These are phyloP conservation scores for Exophiala dermatitidis DNA, from an alignment of 2,329 filamentous ascomycete genomes.

Conservation along the genomic window DNA sequence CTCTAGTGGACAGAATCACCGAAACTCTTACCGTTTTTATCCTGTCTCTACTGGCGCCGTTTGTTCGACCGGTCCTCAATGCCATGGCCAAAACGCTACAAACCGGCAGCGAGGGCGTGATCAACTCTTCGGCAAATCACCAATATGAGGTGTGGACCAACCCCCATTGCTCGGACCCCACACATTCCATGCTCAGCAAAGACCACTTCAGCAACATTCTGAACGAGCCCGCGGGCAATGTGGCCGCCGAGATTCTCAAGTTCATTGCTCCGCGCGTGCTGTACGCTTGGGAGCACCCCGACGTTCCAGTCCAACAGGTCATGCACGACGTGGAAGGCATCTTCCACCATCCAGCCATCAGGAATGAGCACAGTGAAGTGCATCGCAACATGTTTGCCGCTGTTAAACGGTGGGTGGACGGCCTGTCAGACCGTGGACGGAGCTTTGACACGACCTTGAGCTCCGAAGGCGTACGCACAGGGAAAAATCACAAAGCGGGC, in stretches of 20 bases:
- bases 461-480: constrained; percentile 72
- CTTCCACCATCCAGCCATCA: constrained; percentile 84
- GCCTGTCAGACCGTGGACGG: constrained; percentile 57
- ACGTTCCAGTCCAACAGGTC: constrained; percentile 75
- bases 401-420: constrained; percentile 72
- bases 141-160: constrained; percentile 78
- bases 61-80: constrained; percentile 84
- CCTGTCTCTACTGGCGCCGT: constrained; percentile 81
- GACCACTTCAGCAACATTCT: constrained; percentile 76
- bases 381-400: constrained; percentile 84
- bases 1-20: constrained; percentile 85
- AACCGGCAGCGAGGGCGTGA: constrained; percentile 67
- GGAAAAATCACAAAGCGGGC: constrained; percentile 64
- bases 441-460: constrained; percentile 68
- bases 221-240: constrained; percentile 67
- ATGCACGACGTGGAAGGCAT: constrained; percentile 70
- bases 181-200: constrained; percentile 75
- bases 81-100: constrained; percentile 79
- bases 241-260: constrained; percentile 69
- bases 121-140: constrained; percentile 61
- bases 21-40: constrained; percentile 91
- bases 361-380: constrained; percentile 67
- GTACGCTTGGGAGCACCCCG: constrained; percentile 86
- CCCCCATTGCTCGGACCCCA: constrained; percentile 66
- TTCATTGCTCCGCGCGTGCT: constrained; percentile 82